phyloP scores from a whole-genome alignment of 1,139 yeast genomes.

The Yamadazyma aaseri region DNA sequence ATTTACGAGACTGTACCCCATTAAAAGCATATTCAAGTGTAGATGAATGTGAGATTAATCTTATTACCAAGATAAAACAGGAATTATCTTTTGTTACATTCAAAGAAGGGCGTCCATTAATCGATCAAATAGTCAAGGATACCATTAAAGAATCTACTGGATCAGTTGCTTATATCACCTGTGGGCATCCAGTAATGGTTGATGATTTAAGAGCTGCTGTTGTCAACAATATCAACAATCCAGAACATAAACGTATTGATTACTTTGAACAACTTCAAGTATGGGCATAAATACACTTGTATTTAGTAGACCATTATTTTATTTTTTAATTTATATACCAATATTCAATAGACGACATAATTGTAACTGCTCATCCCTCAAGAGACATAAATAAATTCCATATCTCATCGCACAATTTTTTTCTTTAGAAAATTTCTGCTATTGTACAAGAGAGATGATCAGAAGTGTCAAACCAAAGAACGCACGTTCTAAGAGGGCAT shows the following conservation, averaged over 20 bases:
- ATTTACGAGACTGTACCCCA: conserved; percentile 1
- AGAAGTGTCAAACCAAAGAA: conserved; percentile 64
- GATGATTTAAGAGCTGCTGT: conserved; percentile 46
- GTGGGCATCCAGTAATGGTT: conserved; percentile 50
- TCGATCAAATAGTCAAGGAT: conserved; percentile 31
- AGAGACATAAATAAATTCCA: background rate
- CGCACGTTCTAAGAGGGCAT: conserved; percentile 93
- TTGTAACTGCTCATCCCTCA: background rate
- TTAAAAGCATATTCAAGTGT: conserved; percentile 5
- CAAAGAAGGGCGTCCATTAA: conserved; percentile 46
- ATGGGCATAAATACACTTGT: conserved; percentile 39
- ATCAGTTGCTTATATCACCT: conserved; percentile 44
- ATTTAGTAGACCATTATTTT: no score
- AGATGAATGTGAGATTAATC: conserved; percentile 6
- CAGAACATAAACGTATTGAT: conserved; percentile 39
- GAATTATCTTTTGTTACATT: conserved; percentile 34
- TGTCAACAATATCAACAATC: conserved; percentile 25
- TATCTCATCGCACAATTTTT: conserved; percentile 10
- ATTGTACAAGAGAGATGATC: conserved; percentile 7
- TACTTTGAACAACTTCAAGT: conserved; percentile 47
- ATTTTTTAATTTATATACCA: no score
- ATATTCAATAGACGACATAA: no score
- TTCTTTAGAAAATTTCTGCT: conserved; percentile 3
- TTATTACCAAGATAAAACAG: conserved; percentile 14
- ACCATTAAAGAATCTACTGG: conserved; percentile 38